A percentile compares a stretch with the other conserved stretches of the same genome.
Conservation (phyloP, 2,329 filamentous ascomycete genomes). For the Drechslerella coelobrocha region DNA sequence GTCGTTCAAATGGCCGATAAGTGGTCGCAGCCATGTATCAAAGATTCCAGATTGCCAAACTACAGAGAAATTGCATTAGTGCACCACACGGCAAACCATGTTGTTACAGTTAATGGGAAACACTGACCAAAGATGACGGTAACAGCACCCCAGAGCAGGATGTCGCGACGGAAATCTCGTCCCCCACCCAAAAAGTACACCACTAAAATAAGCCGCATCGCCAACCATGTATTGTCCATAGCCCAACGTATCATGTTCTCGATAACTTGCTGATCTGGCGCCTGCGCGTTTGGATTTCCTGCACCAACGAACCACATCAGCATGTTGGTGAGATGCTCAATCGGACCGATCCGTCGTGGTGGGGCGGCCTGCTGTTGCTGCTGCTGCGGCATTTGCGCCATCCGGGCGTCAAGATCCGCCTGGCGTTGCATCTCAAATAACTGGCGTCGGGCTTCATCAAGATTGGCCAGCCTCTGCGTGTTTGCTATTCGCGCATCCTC, state of each 20-base stretch:
- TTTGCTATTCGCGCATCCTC: neutral
- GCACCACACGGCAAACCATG: no score
- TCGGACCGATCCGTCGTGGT: neutral
- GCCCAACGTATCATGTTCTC: conserved; percentile 26
- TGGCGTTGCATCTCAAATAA: neutral
- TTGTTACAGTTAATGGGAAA: neutral
- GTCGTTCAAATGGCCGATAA: conserved; percentile 49
- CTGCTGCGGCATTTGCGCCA: neutral
- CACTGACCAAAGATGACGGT: conserved; percentile 53
- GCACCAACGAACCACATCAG: neutral
- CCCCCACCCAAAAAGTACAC: conserved; percentile 53
- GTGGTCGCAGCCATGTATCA: conserved; percentile 47
- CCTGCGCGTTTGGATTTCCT: neutral
- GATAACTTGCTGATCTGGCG: neutral
- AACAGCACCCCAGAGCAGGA: conserved; percentile 51
- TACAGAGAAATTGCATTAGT: conserved; percentile 4
- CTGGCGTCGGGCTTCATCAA: conserved; percentile 4
- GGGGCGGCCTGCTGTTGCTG: neutral
- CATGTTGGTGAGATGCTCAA: neutral
- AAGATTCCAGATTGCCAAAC: conserved; percentile 55
- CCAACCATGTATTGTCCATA: conserved; percentile 52
- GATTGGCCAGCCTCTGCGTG: neutral
- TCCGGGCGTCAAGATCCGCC: no score
- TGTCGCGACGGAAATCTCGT: conserved; percentile 52
- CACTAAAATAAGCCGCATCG: conserved; percentile 51